These are phyloP conservation scores for Podosphaera xanthii DNA, from an alignment of 2,329 filamentous ascomycete genomes.

Conservation along the genomic window DNA sequence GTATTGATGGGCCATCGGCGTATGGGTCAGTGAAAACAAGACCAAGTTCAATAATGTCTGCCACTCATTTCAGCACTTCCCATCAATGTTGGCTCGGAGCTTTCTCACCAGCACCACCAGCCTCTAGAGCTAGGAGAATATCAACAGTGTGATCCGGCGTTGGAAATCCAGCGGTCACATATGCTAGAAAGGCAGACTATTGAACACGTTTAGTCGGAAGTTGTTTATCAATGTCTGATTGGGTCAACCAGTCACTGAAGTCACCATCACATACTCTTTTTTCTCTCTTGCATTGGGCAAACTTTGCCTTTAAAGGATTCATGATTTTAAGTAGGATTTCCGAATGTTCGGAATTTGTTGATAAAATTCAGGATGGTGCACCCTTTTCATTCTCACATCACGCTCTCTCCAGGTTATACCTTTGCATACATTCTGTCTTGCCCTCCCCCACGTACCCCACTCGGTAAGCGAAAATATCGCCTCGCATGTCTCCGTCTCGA, in stretches of 20 bases:
- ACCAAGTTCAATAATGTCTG: conserved; percentile 86
- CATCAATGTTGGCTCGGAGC: neutral
- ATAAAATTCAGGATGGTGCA: no score
- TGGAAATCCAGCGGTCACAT: conserved; percentile 88
- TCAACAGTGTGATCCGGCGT: conserved; percentile 60
- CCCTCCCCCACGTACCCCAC: no score
- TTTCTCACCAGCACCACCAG: conserved; percentile 59
- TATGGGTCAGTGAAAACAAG: conserved; percentile 96
- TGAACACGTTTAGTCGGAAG: conserved; percentile 3
- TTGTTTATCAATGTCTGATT: neutral
- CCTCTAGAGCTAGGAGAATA: conserved; percentile 74
- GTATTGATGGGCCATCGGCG: conserved; percentile 90
- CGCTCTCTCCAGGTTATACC: no score
- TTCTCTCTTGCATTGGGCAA: conserved; percentile 32
- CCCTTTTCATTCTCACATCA: no score
- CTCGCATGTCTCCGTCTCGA: no score
- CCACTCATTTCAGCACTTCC: neutral
- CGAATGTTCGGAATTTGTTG: no score
- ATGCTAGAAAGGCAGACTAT: conserved; percentile 56
- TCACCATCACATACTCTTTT: conserved; percentile 16
- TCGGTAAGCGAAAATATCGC: no score
- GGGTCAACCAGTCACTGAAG: neutral
- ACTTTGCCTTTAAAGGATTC: conserved; percentile 30
- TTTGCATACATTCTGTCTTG: no score
- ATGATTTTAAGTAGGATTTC: conserved; percentile 4